A percentile compares a stretch with the other conserved stretches of the same genome.
These are phyloP conservation scores for Ceratobasidium sp. DNA, from an alignment of 1,284 basidiomycete species.

Conservation along the genomic window DNA sequence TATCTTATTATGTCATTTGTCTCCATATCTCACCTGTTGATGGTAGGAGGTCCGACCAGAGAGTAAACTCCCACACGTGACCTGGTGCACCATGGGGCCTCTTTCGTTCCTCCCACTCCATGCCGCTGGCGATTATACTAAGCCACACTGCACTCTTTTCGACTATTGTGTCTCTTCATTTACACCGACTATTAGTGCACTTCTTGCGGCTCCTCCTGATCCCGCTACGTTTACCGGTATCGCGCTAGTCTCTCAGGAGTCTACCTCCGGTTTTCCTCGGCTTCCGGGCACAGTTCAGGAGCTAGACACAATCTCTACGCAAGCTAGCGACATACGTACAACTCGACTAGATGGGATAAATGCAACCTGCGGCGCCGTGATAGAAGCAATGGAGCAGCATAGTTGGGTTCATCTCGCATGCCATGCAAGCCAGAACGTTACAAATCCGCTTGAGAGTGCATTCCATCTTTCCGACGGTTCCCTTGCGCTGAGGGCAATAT, in stretches of 20 bases:
- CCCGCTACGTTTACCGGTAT: neutral
- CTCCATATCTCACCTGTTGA: neutral
- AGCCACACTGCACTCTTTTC: slow-evolving; percentile 29
- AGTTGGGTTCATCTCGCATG: slow-evolving; percentile 34
- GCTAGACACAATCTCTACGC: neutral
- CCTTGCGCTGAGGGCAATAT: neutral
- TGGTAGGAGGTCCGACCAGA: neutral
- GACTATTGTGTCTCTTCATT: slow-evolving; percentile 53
- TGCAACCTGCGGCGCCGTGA: neutral
- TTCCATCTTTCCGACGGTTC: slow-evolving; percentile 11
- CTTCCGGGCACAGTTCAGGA: neutral
- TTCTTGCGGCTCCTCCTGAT: neutral
- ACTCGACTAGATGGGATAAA: neutral
- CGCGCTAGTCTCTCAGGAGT: neutral
- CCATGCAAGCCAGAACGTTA: slow-evolving; percentile 1
- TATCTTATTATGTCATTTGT: neutral
- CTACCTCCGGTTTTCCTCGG: neutral
- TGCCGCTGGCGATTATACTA: slow-evolving; percentile 53
- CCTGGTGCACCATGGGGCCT: slow-evolving; percentile 57
- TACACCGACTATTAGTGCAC: slow-evolving; percentile 50
- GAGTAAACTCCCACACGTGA: slow-evolving; percentile 50
- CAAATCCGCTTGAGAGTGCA: neutral
- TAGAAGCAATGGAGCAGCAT: slow-evolving; percentile 7
- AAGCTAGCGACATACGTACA: neutral
- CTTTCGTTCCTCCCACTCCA: slow-evolving; percentile 57